Percentiles rank a stretch among this genome's conserved stretches.
phyloP scores from a whole-genome alignment of 2,329 filamentous ascomycete species.

The Waltergamsia citrina region DNA sequence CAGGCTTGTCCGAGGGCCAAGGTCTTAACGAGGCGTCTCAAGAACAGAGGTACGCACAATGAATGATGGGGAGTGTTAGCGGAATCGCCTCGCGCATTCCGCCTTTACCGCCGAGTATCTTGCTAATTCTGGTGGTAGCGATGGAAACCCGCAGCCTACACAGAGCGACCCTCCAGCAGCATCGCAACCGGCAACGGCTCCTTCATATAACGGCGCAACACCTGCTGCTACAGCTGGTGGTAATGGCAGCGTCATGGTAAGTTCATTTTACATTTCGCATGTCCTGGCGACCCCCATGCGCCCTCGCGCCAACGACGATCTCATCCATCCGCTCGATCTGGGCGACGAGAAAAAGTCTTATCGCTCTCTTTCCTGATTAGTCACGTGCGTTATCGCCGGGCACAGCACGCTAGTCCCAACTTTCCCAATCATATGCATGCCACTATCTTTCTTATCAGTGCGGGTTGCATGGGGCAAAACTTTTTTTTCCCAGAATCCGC shows the following conservation, averaged over 20 bases:
- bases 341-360: conserved; percentile 1
- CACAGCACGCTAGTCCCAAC: conserved; percentile 10
- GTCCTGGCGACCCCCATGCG: background rate
- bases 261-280: conserved; percentile 3
- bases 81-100: too few species aligned
- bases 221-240: conserved; percentile 18
- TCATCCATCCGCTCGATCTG: too few species aligned
- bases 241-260: conserved; percentile 13
- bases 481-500: conserved; percentile 21
- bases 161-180: conserved; percentile 3
- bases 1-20: conserved; percentile 31
- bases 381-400: conserved; percentile 4
- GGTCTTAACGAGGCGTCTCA: conserved; percentile 31
- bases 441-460: conserved; percentile 25
- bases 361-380: background rate
- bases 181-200: conserved; percentile 1
- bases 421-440: conserved; percentile 4
- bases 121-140: background rate
- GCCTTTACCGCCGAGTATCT: too few species aligned
- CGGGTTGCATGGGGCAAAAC: conserved; percentile 16
- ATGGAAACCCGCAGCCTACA: too few species aligned
- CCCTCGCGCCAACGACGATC: background rate
- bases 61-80: background rate
- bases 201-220: conserved; percentile 15
- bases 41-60: conserved; percentile 1